These are phyloP conservation scores for Physcomitrium patens DNA, from an alignment of 225 moss, liverwort and hornwort species.

Conservation along the genomic window DNA sequence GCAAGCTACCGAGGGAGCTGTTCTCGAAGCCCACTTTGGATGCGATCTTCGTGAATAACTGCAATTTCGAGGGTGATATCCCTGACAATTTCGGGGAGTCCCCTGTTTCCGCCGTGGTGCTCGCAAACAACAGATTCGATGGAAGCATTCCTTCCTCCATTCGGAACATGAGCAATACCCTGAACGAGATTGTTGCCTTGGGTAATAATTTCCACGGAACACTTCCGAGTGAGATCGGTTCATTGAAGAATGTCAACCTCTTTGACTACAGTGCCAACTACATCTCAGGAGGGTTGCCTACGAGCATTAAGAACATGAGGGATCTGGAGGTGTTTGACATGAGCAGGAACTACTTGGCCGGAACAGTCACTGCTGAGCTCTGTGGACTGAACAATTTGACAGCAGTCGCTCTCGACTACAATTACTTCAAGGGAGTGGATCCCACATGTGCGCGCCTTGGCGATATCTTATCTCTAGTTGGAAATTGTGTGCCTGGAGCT, in stretches of 20 bases:
- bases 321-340: slow-evolving; percentile 53
- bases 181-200: slow-evolving; percentile 62
- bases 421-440: slow-evolving; percentile 55
- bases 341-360: slow-evolving; percentile 57
- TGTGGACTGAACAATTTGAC: slow-evolving; percentile 54
- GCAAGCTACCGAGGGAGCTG: slow-evolving; percentile 61
- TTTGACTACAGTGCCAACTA: slow-evolving; percentile 72
- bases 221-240: slow-evolving; percentile 63
- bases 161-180: slow-evolving; percentile 35
- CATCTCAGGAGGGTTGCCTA: slow-evolving; percentile 62
- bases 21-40: slow-evolving; percentile 64
- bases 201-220: slow-evolving; percentile 63
- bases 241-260: slow-evolving; percentile 40
- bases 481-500: slow-evolving; percentile 65
- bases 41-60: slow-evolving; percentile 89
- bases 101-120: slow-evolving; percentile 70
- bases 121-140: slow-evolving; percentile 68
- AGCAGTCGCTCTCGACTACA: slow-evolving; percentile 63
- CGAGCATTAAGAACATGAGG: slow-evolving; percentile 43
- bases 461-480: slow-evolving; percentile 48
- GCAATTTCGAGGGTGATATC: slow-evolving; percentile 67
- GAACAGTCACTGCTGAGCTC: slow-evolving; percentile 46
- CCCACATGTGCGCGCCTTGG: slow-evolving; percentile 36
- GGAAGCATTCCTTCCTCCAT: slow-evolving; percentile 69
- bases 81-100: slow-evolving; percentile 74